Percentiles rank a stretch among this genome's conserved stretches.
phyloP scores from a whole-genome alignment of 805 yeast species.

The Candida sakaeoensis region DNA sequence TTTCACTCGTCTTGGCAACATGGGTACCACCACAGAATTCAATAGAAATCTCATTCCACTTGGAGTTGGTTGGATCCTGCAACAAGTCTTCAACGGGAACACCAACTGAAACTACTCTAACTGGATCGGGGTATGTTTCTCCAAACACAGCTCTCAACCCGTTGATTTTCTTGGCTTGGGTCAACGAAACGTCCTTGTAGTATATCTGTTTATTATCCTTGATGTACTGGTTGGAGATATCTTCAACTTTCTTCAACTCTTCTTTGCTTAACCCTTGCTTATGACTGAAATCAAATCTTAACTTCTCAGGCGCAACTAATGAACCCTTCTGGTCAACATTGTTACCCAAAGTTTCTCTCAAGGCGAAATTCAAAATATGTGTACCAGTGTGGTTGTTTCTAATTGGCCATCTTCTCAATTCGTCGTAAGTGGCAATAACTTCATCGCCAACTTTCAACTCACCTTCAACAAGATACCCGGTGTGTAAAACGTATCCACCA shows the following conservation, averaged over 20 bases:
- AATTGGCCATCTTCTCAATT: slow-evolving; percentile 91
- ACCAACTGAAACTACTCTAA: slow-evolving; percentile 95
- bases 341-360: slow-evolving; percentile 82
- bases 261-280: slow-evolving; percentile 73
- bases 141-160: slow-evolving; percentile 98
- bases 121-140: slow-evolving; percentile 98
- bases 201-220: slow-evolving; percentile 68
- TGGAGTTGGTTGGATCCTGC: slow-evolving; percentile 60
- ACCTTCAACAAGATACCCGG: slow-evolving; percentile 84
- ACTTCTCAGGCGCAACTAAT: slow-evolving; percentile 88
- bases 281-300: slow-evolving; percentile 94
- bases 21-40: slow-evolving; percentile 99
- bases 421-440: slow-evolving; percentile 86
- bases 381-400: slow-evolving; percentile 99
- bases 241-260: slow-evolving; percentile 75
- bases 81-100: slow-evolving; percentile 80
- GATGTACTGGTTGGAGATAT: slow-evolving; percentile 67
- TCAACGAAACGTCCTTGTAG: slow-evolving; percentile 77
- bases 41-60: slow-evolving; percentile 77
- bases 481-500: slow-evolving; percentile 94
- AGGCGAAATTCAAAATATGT: slow-evolving; percentile 85
- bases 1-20: slow-evolving; percentile 87
- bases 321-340: slow-evolving; percentile 96
- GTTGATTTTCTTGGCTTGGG: slow-evolving; percentile 64
- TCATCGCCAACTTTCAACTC: slow-evolving; percentile 59